Evolutionary conservation across 139 green algal genomes (phyloP), one percentile per base, ranked within the genome.

Genomic region (Tetradesmus lagerheimii): DNA sequence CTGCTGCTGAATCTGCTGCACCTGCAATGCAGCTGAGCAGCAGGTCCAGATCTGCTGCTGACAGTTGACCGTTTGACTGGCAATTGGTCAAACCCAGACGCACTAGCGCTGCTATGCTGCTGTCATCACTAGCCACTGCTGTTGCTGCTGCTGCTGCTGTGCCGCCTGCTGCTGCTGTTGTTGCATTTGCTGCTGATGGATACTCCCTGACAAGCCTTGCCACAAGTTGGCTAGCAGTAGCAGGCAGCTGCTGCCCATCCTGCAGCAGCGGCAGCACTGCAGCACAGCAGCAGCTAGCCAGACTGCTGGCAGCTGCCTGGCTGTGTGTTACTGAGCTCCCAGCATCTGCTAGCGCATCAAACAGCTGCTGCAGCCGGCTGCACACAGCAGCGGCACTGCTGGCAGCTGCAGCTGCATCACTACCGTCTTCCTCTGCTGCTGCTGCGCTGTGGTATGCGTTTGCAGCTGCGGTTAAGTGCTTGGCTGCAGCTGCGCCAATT

Each of bases 211-310:
- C 86, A n/a, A 74, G 83, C 75, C 64, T 41, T 14, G 8, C 57
- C 47, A 57, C 62, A 78, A 81, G 76, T 15, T 39, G n/a, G 34
- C 27, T 50, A 37, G 41, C 45, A 75, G 31, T 29, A 29, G 37
- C 29, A 37, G 16, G 29, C 79, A 41, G 37, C 71, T 37, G 62
- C 57, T 62, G 75, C 11, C 45, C 83, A 0, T 77, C 83, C 0
- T 90, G 91, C 88, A 93, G 20, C 12, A 93, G 64, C 37, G 80
- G 38, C 31, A 64, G 43, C 18, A 45, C 62, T 31, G 89, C 57
- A 29, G 38, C 47, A 34, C 89, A 67, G 64, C 89, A 77, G 31
- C 57, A 34, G 1, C 37, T 41, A 0, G 86, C 87, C 15, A 94
- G 85, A 6, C 20, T 64, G 37, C 91, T 66, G 0, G 83, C 83